Evolutionary conservation across 2,329 filamentous ascomycete species (phyloP), one percentile per base, ranked within the genome.

Genomic region (Fusarium camptoceras): DNA sequence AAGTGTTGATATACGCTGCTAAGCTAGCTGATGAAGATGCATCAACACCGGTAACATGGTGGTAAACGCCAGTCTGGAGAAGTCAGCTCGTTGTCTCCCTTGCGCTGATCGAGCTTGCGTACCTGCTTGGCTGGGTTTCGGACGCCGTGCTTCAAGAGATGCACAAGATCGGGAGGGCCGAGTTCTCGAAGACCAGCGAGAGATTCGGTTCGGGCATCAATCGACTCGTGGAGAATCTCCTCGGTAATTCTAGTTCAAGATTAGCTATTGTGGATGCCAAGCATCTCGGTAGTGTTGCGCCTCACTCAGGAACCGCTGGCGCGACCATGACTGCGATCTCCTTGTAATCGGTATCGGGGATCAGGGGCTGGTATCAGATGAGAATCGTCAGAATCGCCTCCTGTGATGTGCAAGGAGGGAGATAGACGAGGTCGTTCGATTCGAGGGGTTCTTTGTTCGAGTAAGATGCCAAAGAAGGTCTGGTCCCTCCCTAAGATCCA

Each of bases 21-120:
- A 99, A 84, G 82, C 95, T 98, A 63, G 96, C 96, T 12, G 96
- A 98, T 9, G 96, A 98, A 4, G 96, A 99, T 50, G 96, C 96
- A 82, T 99, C 96, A 77, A 98, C 91, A 66, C 96, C 96, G 41
- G 94, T 97, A 74, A 98, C 94, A 89, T 99, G 96, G 81, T 99
- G 96, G 79, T 99, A 99, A 59, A 98, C 91, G 64, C 96, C 96
- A 66, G 90, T 91, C 92, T 98, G 50, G 6, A 54, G 31, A 41
- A 18, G 56, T 78, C 60, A 77, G 72, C 55, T 63, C 20, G 30
- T 55, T 61, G 44, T 66, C 61, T 66, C 48, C 53, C 37, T 65
- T 64, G 70, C 59, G 64, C 48, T 53, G 41, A 27, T 49, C 39
- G 24, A 61, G 55, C n/a, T 62, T 50, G 58, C 75, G 39, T 78